These are phyloP conservation scores for Cenchrus americanus DNA, from an alignment of 176 grass and related monocot species.

Conservation along the genomic window DNA sequence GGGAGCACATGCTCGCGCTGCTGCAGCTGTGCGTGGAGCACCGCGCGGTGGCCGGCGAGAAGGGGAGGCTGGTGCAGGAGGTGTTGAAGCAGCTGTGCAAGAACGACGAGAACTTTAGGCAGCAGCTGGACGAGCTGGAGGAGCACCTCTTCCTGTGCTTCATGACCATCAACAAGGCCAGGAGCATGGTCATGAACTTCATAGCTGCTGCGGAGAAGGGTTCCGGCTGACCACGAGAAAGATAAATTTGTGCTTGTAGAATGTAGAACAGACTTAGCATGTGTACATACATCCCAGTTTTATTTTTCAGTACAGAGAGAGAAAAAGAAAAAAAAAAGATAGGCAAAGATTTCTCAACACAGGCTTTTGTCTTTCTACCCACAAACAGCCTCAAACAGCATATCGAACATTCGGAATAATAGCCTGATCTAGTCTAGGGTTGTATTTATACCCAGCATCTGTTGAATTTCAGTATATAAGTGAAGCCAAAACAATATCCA, in stretches of 20 bases:
- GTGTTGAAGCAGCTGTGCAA: slow-evolving; percentile 82
- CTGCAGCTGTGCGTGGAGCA: slow-evolving; percentile 70
- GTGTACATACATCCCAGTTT: slow-evolving; percentile 32
- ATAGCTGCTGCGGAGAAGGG: slow-evolving; percentile 41
- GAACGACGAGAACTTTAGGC: slow-evolving; percentile 76
- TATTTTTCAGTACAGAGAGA: not conserved
- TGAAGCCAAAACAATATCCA: not conserved
- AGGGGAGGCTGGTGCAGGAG: slow-evolving; percentile 72
- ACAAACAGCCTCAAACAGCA: not conserved
- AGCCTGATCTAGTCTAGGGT: not conserved
- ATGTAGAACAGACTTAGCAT: slow-evolving; percentile 8
- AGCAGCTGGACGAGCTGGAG: slow-evolving; percentile 93
- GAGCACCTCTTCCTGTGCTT: slow-evolving; percentile 97
- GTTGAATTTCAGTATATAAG: not conserved
- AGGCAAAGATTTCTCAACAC: not conserved
- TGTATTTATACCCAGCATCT: not conserved
- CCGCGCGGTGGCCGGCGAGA: slow-evolving; percentile 35
- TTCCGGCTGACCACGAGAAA: slow-evolving; percentile 18
- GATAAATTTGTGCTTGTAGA: not conserved
- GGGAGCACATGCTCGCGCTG: slow-evolving; percentile 77
- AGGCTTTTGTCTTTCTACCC: not conserved
- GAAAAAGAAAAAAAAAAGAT: not conserved
- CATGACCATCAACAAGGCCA: slow-evolving; percentile 93
- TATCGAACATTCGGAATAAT: not conserved
- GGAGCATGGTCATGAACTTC: slow-evolving; percentile 78